Percentiles rank a stretch among this genome's conserved stretches.
These are phyloP conservation scores for Veloboletus limbatus DNA, from an alignment of 1,284 basidiomycete species.

Conservation along the genomic window DNA sequence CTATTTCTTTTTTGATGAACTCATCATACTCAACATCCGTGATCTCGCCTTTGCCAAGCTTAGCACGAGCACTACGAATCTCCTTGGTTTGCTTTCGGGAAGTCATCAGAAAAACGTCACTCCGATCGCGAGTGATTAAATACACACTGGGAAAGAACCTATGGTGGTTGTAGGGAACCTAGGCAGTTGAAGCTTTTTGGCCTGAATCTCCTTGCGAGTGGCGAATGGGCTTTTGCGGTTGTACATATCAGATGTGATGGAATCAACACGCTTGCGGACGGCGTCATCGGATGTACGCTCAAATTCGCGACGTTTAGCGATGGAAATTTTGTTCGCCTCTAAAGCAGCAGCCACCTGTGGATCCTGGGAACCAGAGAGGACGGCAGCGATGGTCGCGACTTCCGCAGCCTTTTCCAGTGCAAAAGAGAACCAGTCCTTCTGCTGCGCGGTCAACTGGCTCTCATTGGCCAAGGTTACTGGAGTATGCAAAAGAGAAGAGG, in stretches of 20 bases:
- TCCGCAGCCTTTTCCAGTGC: slow-evolving; percentile 96
- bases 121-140: not conserved
- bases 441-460: slow-evolving; percentile 86
- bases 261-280: slow-evolving; percentile 93
- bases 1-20: slow-evolving; percentile 99
- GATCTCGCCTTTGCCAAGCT: slow-evolving; percentile 92
- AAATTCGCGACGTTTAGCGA: slow-evolving; percentile 94
- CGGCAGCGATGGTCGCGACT: slow-evolving; percentile 84
- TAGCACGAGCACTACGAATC: slow-evolving; percentile 94
- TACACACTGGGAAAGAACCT: slow-evolving; percentile 88
- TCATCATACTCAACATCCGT: slow-evolving; percentile 89
- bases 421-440: slow-evolving; percentile 99
- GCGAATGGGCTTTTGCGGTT: slow-evolving; percentile 91
- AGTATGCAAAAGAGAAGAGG: slow-evolving; percentile 97
- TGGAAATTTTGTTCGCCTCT: slow-evolving; percentile 88
- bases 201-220: slow-evolving; percentile 86
- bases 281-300: slow-evolving; percentile 94
- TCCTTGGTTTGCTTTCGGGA: slow-evolving; percentile 89
- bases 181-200: slow-evolving; percentile 87
- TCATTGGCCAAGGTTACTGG: slow-evolving; percentile 95
- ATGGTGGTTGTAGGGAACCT: slow-evolving; percentile 99
- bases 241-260: slow-evolving; percentile 87
- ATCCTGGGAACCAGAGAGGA: slow-evolving; percentile 81
- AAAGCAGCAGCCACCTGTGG: slow-evolving; percentile 65
- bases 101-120: slow-evolving; percentile 1